Base-by-base conservation (phyloP, 345 rosid species). In the Corchorus capsularis region DNA sequence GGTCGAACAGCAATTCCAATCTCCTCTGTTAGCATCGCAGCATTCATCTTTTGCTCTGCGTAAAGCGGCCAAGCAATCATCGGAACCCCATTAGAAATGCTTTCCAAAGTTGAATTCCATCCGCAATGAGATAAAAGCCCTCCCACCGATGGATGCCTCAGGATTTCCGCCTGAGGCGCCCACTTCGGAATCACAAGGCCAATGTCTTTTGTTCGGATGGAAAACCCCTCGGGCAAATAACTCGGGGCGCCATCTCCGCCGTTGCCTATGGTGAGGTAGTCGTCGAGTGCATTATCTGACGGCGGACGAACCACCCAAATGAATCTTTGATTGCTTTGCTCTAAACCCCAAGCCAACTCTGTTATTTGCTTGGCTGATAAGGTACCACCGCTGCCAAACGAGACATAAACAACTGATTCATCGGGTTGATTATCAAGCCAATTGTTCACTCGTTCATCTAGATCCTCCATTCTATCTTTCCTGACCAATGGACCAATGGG, bases 71-170 rank as follows among this genome's bases (percentile, higher is more conserved):
- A 91, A 11, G 85, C 89, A 22, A 93, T 76, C 78, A 93, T 85
- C 0, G 94, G 90, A 13, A 88, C 84, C 34, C 96, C 97, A 6
- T 78, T 87, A 5, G 70, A 56, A n/a, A 89, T 73, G 35, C 96
- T 88, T 77, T 91, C 97, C 11, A 89, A 60, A 0, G 79, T 79
- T 4, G 95, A 92, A 39, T 86, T 87, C 95, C 97, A 91, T 5
- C 95, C 97, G 13, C 94, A 83, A 49, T 92, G 97, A 7, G 95
- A 83, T n/a, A 92, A 75, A 76, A 91, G 91, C 13, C 89, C 92
- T 7, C 93, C 98, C 2, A 84, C 78, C 0, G 94, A 85, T 22
- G 76, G 77, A 62, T 93, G 96, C 71, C 75, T 66, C 79, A 93
- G 77, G 61, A 93, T 85, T 67, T 87, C 81, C 37, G 78, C 72